Conservation (phyloP, 2,329 filamentous ascomycete species). For the Colletotrichum horii region DNA sequence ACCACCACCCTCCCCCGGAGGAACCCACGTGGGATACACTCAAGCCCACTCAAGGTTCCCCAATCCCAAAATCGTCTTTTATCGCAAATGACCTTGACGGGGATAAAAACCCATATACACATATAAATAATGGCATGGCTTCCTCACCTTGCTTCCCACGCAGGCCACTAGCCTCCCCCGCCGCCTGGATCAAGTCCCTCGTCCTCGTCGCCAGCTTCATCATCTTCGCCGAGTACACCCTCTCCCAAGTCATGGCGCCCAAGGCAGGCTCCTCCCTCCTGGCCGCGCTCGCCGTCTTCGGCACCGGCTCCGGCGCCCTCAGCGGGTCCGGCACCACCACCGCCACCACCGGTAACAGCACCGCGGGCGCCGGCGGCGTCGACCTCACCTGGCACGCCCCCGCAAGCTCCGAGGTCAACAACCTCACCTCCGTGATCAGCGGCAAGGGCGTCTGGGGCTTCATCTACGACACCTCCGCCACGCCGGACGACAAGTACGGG, state of each 20-base stretch:
- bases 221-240: constrained; percentile 5
- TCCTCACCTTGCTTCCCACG: constrained; percentile 5
- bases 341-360: background rate
- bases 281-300: constrained; percentile 12
- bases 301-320: background rate
- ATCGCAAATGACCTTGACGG: background rate
- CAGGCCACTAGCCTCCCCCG: constrained; percentile 4
- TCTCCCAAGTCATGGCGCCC: constrained; percentile 18
- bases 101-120: background rate
- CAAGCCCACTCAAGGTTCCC: background rate
- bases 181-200: constrained; percentile 20
- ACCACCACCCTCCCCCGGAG: background rate
- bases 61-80: background rate
- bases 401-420: constrained; percentile 60
- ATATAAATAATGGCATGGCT: constrained; percentile 20
- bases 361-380: constrained; percentile 16
- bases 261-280: constrained; percentile 7
- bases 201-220: constrained; percentile 11
- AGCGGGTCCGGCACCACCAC: constrained; percentile 2
- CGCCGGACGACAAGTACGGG: constrained; percentile 61
- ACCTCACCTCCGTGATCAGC: constrained; percentile 61
- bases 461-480: constrained; percentile 70
- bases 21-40: background rate
- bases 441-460: constrained; percentile 73
- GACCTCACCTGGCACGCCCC: constrained; percentile 66